Conservation (phyloP, 2,329 filamentous ascomycete species). For the Bertia moriformis region DNA sequence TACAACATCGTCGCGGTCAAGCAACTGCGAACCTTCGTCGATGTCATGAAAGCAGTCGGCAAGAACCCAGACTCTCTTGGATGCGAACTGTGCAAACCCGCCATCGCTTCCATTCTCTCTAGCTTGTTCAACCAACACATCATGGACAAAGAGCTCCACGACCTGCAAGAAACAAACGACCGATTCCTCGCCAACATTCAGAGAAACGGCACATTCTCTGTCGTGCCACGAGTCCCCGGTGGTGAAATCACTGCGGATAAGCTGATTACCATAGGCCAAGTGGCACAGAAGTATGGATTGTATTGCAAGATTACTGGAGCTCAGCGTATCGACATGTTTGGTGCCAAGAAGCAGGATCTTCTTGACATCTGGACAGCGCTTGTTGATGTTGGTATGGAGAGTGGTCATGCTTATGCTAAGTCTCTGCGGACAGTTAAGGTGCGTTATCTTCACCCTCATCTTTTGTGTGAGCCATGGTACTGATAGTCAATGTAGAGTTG, state of each 20-base stretch:
- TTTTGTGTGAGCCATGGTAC: not conserved
- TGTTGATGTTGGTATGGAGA: constrained; percentile 75
- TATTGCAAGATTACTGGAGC: constrained; percentile 90
- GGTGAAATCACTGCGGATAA: constrained; percentile 82
- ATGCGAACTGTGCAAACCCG: constrained; percentile 77
- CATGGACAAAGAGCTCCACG: constrained; percentile 55
- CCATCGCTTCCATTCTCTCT: constrained; percentile 65
- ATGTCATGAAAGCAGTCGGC: constrained; percentile 68
- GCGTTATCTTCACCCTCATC: constrained; percentile 4
- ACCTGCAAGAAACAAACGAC: constrained; percentile 83
- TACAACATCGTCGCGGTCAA: constrained; percentile 81
- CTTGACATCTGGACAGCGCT: constrained; percentile 69
- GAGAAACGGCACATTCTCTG: constrained; percentile 78
- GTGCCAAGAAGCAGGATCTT: constrained; percentile 75
- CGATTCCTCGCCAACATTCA: constrained; percentile 80
- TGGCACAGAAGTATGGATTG: constrained; percentile 69
- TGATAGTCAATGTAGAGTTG: constrained; percentile 38
- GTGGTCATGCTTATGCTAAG: constrained; percentile 82
- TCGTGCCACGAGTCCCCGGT: constrained; percentile 67
- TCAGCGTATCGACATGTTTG: constrained; percentile 86
- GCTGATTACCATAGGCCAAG: constrained; percentile 67
- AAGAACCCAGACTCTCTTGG: constrained; percentile 59
- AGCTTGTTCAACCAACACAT: constrained; percentile 75
- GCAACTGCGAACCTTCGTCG: constrained; percentile 53
- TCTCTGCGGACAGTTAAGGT: constrained; percentile 70